Conservation (phyloP, 129 eudicot genomes). For the Rutidosis leptorrhynchoides region DNA sequence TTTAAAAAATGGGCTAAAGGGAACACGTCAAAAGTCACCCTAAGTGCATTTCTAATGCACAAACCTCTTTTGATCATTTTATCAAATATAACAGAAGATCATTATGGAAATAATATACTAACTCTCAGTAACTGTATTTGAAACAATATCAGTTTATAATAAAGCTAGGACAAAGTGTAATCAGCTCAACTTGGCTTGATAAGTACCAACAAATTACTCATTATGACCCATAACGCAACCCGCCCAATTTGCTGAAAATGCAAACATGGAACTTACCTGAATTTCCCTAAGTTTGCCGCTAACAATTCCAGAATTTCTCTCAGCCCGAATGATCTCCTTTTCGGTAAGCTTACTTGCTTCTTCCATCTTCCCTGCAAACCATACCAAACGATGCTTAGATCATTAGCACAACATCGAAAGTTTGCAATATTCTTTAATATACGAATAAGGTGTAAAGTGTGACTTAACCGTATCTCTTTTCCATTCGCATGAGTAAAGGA, state of each 20-base stretch:
- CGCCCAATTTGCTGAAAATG: neutral
- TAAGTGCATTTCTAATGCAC: neutral
- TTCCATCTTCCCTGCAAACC: conserved; percentile 65
- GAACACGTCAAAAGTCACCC: neutral
- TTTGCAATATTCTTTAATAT: neutral
- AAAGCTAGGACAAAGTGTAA: neutral
- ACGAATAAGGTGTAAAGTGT: neutral
- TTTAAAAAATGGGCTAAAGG: neutral
- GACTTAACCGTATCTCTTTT: conserved; percentile 70
- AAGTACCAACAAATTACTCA: neutral
- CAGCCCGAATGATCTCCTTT: conserved; percentile 89
- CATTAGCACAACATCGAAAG: conserved; percentile 1
- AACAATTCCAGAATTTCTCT: conserved; percentile 85
- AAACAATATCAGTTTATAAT: neutral
- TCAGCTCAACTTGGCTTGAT: neutral
- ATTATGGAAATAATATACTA: neutral
- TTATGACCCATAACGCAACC: neutral
- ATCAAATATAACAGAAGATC: neutral
- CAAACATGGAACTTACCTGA: conserved; percentile 50
- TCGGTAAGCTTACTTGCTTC: conserved; percentile 60
- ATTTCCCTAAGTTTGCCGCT: conserved; percentile 80
- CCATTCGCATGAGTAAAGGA: conserved; percentile 88
- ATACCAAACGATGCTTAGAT: conserved; percentile 12
- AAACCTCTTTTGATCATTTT: neutral
- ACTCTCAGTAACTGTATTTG: neutral